phyloP scores from a whole-genome alignment of 2,329 filamentous ascomycete species.

The Orbilia blumenaviensis region DNA sequence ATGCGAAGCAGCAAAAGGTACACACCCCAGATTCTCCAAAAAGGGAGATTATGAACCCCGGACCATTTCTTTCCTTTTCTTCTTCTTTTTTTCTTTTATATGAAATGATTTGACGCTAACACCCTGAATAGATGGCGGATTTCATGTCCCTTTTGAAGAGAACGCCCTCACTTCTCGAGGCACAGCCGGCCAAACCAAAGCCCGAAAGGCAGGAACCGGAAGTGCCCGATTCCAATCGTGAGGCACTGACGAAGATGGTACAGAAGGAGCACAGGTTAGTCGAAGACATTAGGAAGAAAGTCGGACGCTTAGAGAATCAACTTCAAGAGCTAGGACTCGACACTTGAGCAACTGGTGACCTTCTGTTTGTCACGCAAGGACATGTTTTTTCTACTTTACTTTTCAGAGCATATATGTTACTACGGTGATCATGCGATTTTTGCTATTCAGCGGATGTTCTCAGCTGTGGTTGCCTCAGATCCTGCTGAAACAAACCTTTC shows the following conservation, averaged over 20 bases:
- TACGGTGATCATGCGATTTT: too few species aligned
- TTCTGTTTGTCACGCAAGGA: too few species aligned
- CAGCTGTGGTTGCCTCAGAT: too few species aligned
- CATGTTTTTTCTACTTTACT: too few species aligned
- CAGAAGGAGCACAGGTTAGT: conserved; percentile 45
- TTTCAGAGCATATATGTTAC: too few species aligned
- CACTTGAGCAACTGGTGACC: not conserved
- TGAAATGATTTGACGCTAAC: not conserved
- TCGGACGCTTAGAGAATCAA: conserved; percentile 39
- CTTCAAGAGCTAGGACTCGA: conserved; percentile 40
- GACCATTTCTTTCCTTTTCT: too few species aligned
- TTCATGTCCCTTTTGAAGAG: conserved; percentile 34
- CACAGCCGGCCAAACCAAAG: conserved; percentile 5
- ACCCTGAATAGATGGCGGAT: conserved; percentile 32
- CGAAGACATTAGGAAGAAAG: conserved; percentile 39
- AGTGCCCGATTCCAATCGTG: conserved; percentile 29
- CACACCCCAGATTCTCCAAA: not conserved
- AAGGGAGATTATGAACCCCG: too few species aligned
- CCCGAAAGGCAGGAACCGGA: conserved; percentile 29
- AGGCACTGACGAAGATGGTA: conserved; percentile 48
- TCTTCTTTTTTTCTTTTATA: too few species aligned
- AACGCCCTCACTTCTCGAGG: conserved; percentile 17
- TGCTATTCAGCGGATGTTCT: not conserved
- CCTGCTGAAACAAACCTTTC: too few species aligned
- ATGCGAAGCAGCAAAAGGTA: conserved; percentile 46